Evolutionary conservation across 2,329 filamentous ascomycete genomes (phyloP), one percentile per base, ranked within the genome.

Genomic region (Colletotrichum tofieldiae): DNA sequence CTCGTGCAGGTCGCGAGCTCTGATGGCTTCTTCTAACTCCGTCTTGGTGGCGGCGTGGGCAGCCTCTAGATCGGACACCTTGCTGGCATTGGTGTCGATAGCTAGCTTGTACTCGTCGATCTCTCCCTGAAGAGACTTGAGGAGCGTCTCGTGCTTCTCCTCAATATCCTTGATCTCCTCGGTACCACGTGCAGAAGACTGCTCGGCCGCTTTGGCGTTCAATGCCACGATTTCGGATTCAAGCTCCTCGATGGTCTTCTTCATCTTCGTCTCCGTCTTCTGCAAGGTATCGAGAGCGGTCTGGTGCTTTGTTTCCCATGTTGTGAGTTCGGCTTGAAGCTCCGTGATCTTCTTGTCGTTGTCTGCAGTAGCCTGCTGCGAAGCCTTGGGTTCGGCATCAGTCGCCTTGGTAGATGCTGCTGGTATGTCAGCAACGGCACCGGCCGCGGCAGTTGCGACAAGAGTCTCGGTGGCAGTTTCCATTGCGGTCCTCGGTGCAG

Each of bases 21-120:
- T 87, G 11, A 87, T 86, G 55, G 92, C 88, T 65, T 93, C 88
- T 49, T 94, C 90, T 14, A 97, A 87, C 77, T 96, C 89, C 58
- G 88, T 83, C 77, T 91, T 89, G 62, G 93, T 89, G 35, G 88
- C 87, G 41, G 88, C 81, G 78, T 97, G 93, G 5, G 92, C 89
- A 74, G 91, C 84, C 81, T 98, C 94, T 18, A 98, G 86, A 75
- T 93, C 89, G 3, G 91, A 87, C 39, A 98, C 91, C 77, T 92
- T 93, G 49, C 88, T 80, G 16, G 91, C 86, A 77, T 95, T 94
- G 75, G 85, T 87, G 74, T 89, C 88, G 76, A 97, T 92, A 47
- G 93, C 89, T 4, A 88, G 84, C 83, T 93, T 95, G 83, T 97
- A 95, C 78, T 94, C 91, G 63, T 95, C 91, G 65, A 98, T 92